These are phyloP conservation scores for Entelexis paramagnoliae DNA, from an alignment of 1,139 yeast genomes.

Conservation along the genomic window DNA sequence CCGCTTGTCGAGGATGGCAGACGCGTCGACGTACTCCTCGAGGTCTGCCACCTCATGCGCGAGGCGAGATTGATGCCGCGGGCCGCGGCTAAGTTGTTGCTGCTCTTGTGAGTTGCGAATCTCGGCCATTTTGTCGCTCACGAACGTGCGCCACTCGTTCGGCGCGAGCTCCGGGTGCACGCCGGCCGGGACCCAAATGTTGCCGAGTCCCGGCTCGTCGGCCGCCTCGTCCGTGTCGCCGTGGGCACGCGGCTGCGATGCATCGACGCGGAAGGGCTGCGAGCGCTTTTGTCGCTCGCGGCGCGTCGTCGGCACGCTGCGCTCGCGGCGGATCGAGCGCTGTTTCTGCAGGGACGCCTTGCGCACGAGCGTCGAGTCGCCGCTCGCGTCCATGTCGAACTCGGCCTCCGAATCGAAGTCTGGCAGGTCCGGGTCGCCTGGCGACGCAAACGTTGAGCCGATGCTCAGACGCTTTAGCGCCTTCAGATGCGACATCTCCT, in stretches of 20 bases:
- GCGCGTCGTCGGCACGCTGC: constrained; percentile 1
- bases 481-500: constrained; percentile 40
- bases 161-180: constrained; percentile 92
- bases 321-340: constrained; percentile 8
- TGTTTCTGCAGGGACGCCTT: constrained; percentile 10
- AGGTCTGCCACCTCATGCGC: constrained; percentile 33
- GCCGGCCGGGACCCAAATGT: constrained; percentile 84
- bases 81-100: constrained; percentile 15
- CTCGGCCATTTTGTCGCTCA: constrained; percentile 69
- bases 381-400: background rate
- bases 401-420: constrained; percentile 18
- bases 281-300: background rate
- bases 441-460: constrained; percentile 34
- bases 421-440: constrained; percentile 40
- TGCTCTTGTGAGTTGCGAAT: constrained; percentile 34
- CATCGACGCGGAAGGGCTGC: background rate
- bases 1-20: constrained; percentile 31
- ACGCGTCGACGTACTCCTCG: constrained; percentile 34
- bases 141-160: constrained; percentile 74
- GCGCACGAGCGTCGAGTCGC: constrained; percentile 7
- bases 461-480: constrained; percentile 41
- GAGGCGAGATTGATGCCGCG: constrained; percentile 28
- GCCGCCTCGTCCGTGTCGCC: background rate
- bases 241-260: background rate
- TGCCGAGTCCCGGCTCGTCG: constrained; percentile 24